A percentile compares a stretch with the other conserved stretches of the same genome.
phyloP scores from a whole-genome alignment of 768 basidiomycete genomes.

The Arthromyces matolae region DNA sequence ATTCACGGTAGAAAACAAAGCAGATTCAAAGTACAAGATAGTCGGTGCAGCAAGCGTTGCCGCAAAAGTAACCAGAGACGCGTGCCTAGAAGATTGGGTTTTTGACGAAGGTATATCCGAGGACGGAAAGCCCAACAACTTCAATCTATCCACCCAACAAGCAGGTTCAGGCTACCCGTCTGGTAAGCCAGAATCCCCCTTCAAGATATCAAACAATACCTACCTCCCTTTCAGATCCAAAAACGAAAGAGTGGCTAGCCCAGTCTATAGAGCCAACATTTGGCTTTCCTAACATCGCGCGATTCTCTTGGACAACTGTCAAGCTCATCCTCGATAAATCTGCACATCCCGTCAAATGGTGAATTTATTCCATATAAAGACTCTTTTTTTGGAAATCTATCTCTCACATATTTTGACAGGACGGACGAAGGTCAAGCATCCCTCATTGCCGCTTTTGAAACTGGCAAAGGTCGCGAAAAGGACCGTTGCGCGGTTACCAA shows the following conservation, averaged over 20 bases:
- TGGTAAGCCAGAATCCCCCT: slow-evolving; percentile 44
- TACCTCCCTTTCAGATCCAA: slow-evolving; percentile 63
- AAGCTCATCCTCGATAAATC: slow-evolving; percentile 80
- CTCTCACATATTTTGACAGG: slow-evolving; percentile 45
- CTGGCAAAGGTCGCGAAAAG: slow-evolving; percentile 67
- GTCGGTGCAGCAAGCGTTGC: slow-evolving; percentile 98
- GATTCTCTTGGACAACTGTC: slow-evolving; percentile 96
- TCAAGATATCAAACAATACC: not conserved
- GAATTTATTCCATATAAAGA: too few species aligned
- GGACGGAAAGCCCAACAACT: slow-evolving; percentile 15
- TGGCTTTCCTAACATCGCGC: slow-evolving; percentile 84
- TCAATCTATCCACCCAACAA: slow-evolving; percentile 44
- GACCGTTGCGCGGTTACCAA: slow-evolving; percentile 67
- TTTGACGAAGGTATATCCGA: slow-evolving; percentile 56
- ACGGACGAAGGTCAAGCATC: slow-evolving; percentile 79
- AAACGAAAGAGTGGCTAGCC: slow-evolving; percentile 85
- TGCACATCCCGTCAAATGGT: slow-evolving; percentile 84
- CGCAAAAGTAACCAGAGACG: slow-evolving; percentile 94
- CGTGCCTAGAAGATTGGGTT: slow-evolving; percentile 82
- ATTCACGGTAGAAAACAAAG: slow-evolving; percentile 90
- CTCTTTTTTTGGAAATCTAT: too few species aligned
- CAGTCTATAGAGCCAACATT: slow-evolving; percentile 79
- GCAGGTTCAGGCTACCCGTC: slow-evolving; percentile 84
- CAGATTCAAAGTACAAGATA: slow-evolving; percentile 94
- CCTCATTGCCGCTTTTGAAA: slow-evolving; percentile 71